Base-by-base conservation (phyloP, 192 early-diverging fungal genomes). In the Entomortierella beljakovae region DNA sequence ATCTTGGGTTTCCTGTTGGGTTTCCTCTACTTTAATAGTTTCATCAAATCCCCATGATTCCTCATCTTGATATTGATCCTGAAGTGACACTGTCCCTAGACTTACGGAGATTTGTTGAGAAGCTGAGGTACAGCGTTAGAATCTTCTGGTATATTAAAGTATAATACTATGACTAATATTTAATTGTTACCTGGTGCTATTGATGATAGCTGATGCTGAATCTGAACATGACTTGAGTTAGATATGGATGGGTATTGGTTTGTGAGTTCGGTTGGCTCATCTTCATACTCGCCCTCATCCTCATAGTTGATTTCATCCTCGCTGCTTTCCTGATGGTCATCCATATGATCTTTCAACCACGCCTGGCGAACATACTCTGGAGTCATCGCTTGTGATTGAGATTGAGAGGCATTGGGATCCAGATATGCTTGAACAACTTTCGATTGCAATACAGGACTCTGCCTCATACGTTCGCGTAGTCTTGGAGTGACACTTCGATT, bases 361-460 rank as follows among this genome's bases (percentile, higher is more conserved):
- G 68, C 75, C 59, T 70, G 54, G 9, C 68, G 75, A 22, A 70
- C 61, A 43, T 58, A 38, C n/a, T 70, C 75, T 22, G 75, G 61
- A 5, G 66, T 57, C 29, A 57, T 34, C 18, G 57, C 59, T 23
- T 64, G 65, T 5, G 15, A 61, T 31, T 56, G 64, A 23, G 42
- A 25, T 16, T 50, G 20, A 6, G 71, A 59, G 0, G 50, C 58
- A 68, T 57, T 35, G 11, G 75, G 75, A 31, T 70, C 61, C 2
- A 79, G 67, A 55, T 79, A 79, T 1, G 75, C 75, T 53, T 70
- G 42, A 10, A 79, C 75, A 28, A 79, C 63, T 49, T 57, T 69
- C 3, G 75, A 79, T 25, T 65, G 59, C 28, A 61, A 61, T n/a
- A 64, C 57, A 22, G 75, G 68, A n/a, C 75, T 79, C 31, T 69